Base-by-base conservation (phyloP, 306 rosid genomes). In the Canavalia ensiformis region DNA sequence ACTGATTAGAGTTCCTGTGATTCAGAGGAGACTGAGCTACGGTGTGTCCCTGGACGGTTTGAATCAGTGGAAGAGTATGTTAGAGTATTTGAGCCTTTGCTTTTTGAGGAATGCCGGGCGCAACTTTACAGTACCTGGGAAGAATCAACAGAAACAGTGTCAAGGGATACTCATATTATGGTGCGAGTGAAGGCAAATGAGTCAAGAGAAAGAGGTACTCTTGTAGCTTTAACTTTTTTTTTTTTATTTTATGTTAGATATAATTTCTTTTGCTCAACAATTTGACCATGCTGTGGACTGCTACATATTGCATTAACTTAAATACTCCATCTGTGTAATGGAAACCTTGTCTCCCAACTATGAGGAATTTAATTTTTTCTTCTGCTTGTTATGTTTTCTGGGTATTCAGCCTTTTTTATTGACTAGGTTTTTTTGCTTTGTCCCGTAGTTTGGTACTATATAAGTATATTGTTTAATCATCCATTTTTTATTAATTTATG, bases 61-160 rank as follows among this genome's bases (percentile, higher is more conserved):
- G 99, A 92, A 83, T 95, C 98, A 3, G 87, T 90, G 66, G 99
- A 95, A 89, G 98, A 92, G 88, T 95, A 95, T 87, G 86, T 88
- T 54, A 86, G 84, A 88, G 96, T 95, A 72, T 95, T 95, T 82
- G 99, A 95, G 86, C 99, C 99, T 78, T 88, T 95, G 87, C 94
- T 95, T 79, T 95, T 95, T 85, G 99, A 95, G 90, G 99, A 95
- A 84, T 95, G 99, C 67, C 92, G 98, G 52, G 99, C 99, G 77
- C 99, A 95, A 79, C 97, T 95, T 47, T 95, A 91, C 84, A 95
- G 98, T 80, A 89, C 98, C 0, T 95, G 99, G 99, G 99, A 95
- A 83, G 99, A 95, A 86, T 86, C 87, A 45, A 87, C 91, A 46
- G 99, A 95, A 88, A 90, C 87, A 45, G 85, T 88, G 74, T 85